Evolutionary conservation across 306 rosid genomes (phyloP).

Genomic region (Dalbergia cultrata): DNA sequence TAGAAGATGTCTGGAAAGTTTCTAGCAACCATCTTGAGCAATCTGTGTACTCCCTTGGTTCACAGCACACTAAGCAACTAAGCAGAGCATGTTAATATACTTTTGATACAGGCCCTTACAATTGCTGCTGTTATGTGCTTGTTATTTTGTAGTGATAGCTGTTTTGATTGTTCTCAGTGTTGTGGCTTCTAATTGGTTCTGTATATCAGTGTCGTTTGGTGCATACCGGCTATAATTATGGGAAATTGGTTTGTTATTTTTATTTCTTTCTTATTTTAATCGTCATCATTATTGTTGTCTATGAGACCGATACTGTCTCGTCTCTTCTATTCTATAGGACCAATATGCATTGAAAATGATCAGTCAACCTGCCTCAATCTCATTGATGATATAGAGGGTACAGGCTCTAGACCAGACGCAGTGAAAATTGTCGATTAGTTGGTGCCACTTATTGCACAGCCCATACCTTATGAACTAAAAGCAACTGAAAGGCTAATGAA

Average conservation of each 20-base stretch:
- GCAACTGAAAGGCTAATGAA: no score
- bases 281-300: neutral
- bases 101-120: conserved; percentile 22
- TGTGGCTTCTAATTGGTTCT: conserved; percentile 47
- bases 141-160: conserved; percentile 19
- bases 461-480: no score
- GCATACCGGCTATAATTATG: conserved; percentile 35
- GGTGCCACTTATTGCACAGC: no score
- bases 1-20: conserved; percentile 44
- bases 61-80: conserved; percentile 36
- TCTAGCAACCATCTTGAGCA: conserved; percentile 38
- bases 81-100: conserved; percentile 46
- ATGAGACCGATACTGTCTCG: neutral
- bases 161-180: conserved; percentile 25
- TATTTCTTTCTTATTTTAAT: neutral
- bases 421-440: no score
- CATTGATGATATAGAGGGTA: no score
- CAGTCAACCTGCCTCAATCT: neutral
- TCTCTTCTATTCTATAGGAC: no score
- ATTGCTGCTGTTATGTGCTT: conserved; percentile 39
- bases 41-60: conserved; percentile 29
- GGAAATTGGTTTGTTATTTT: conserved; percentile 31
- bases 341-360: neutral
- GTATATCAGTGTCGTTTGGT: conserved; percentile 35
- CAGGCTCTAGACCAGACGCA: no score